These are phyloP conservation scores for Metschnikowia lochheadii DNA, from an alignment of 805 yeast genomes.

Conservation along the genomic window DNA sequence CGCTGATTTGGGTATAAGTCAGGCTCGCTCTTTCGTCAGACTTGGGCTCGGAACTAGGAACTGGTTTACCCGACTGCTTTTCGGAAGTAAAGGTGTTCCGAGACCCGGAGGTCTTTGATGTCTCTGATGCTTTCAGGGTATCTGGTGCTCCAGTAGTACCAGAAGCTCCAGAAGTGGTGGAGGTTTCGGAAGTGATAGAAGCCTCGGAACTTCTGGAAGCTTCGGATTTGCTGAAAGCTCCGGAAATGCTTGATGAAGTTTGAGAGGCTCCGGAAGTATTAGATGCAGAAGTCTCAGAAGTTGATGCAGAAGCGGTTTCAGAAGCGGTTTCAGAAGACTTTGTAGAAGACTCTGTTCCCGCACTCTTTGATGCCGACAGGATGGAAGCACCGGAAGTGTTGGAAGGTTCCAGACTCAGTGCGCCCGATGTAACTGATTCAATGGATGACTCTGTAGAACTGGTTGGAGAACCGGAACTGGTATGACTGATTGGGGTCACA, in stretches of 20 bases:
- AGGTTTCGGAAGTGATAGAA: no score
- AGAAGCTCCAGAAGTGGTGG: neutral
- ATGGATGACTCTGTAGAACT: neutral
- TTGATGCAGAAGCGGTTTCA: neutral
- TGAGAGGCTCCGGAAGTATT: neutral
- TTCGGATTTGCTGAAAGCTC: no score
- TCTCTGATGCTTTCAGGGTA: neutral
- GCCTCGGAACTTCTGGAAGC: no score
- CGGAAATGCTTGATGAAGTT: neutral
- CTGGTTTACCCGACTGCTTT: neutral
- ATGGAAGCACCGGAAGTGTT: neutral
- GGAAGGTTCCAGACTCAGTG: neutral
- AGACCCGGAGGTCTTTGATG: neutral
- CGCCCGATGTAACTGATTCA: neutral
- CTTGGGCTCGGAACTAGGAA: neutral
- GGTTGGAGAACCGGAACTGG: no score
- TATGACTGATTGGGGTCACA: neutral
- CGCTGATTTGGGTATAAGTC: neutral
- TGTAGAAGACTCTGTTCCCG: neutral
- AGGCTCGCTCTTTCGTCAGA: neutral
- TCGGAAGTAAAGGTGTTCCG: neutral
- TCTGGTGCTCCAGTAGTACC: neutral
- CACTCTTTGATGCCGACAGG: no score
- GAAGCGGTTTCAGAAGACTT: neutral
- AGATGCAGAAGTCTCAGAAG: neutral